phyloP scores from a whole-genome alignment of 2,329 filamentous ascomycete genomes.

The Aciculosporium take region DNA sequence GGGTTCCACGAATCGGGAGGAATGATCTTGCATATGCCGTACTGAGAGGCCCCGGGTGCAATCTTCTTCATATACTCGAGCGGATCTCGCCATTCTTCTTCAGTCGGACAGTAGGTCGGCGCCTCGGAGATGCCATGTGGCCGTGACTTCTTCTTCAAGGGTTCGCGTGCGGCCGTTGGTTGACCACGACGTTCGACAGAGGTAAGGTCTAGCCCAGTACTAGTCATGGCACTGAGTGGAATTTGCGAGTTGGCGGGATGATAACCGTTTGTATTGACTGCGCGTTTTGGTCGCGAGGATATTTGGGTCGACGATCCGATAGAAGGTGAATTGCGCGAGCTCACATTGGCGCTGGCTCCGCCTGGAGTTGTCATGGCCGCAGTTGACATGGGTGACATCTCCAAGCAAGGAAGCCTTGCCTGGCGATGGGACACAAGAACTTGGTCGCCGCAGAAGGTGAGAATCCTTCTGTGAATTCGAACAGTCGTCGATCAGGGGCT shows the following conservation, averaged over 20 bases:
- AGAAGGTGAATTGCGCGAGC: conserved; percentile 38
- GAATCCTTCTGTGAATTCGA: background rate
- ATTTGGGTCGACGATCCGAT: conserved; percentile 22
- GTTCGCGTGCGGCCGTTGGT: conserved; percentile 60
- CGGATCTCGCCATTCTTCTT: conserved; percentile 90
- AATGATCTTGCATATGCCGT: conserved; percentile 89
- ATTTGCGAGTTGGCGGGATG: conserved; percentile 35
- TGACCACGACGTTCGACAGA: conserved; percentile 88
- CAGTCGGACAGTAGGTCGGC: conserved; percentile 76
- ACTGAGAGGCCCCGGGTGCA: conserved; percentile 67
- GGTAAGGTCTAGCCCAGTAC: conserved; percentile 59
- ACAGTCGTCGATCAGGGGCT: background rate
- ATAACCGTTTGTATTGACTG: conserved; percentile 39
- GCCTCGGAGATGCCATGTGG: conserved; percentile 80
- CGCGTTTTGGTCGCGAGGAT: conserved; percentile 34
- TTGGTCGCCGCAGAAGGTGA: background rate
- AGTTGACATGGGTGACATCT: conserved; percentile 27
- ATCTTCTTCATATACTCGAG: conserved; percentile 92
- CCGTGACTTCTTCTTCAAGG: conserved; percentile 60
- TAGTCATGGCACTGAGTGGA: conserved; percentile 42
- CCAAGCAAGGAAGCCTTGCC: conserved; percentile 11
- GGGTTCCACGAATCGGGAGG: conserved; percentile 91
- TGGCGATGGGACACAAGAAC: background rate
- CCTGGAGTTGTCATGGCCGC: conserved; percentile 22
- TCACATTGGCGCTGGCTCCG: conserved; percentile 31